These are phyloP conservation scores for Cladophialophora exuberans DNA, from an alignment of 2,329 filamentous ascomycete species.

Conservation along the genomic window DNA sequence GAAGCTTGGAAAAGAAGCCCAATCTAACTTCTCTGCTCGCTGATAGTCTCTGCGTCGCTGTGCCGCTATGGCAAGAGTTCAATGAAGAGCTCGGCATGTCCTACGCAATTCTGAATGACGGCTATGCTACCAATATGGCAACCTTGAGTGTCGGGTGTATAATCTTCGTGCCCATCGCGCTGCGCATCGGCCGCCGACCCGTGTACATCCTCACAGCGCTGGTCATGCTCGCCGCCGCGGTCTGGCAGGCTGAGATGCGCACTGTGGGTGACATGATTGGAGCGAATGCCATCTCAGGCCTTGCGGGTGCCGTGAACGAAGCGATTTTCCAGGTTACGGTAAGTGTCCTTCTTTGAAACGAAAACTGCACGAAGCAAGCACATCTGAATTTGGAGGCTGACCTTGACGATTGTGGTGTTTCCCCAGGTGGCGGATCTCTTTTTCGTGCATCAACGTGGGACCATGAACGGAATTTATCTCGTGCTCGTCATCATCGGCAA, in stretches of 20 bases:
- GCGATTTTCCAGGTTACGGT: constrained; percentile 48
- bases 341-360: constrained; percentile 2
- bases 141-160: constrained; percentile 44
- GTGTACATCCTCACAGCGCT: constrained; percentile 46
- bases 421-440: constrained; percentile 51
- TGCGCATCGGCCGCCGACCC: constrained; percentile 47
- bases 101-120: constrained; percentile 45
- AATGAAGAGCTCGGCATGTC: constrained; percentile 46
- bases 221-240: constrained; percentile 39
- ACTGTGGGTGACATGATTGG: constrained; percentile 46
- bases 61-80: constrained; percentile 46
- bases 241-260: constrained; percentile 48
- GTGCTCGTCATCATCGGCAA: constrained; percentile 42
- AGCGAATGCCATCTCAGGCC: constrained; percentile 46
- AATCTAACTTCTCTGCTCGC: background rate
- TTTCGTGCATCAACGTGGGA: constrained; percentile 55
- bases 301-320: constrained; percentile 47
- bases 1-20: no score
- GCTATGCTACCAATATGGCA: constrained; percentile 47
- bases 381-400: background rate
- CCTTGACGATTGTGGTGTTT: background rate
- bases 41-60: constrained; percentile 40
- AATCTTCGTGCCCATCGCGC: constrained; percentile 48
- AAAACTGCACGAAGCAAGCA: no score
- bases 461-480: constrained; percentile 56